Percentiles rank a stretch among this genome's conserved stretches.
These are phyloP conservation scores for Trametes meyenii DNA, from an alignment of 768 basidiomycete species.

Conservation along the genomic window DNA sequence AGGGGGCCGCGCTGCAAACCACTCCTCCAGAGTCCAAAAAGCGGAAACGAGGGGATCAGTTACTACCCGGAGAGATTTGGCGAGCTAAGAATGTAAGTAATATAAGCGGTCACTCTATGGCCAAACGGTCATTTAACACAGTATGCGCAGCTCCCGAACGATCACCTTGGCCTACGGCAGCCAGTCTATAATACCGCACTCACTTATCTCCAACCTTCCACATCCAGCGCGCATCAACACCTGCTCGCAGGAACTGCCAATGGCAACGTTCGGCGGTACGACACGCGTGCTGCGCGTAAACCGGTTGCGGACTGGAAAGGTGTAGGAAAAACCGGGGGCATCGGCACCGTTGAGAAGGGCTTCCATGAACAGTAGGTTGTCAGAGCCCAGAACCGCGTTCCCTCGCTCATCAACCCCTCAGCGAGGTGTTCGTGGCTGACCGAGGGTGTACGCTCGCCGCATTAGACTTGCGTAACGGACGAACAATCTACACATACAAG, in stretches of 20 bases:
- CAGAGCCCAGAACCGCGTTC: neutral
- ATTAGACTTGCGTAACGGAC: slow-evolving; percentile 70
- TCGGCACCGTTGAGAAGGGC: slow-evolving; percentile 62
- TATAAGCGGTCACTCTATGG: neutral
- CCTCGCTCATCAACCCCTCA: slow-evolving; percentile 31
- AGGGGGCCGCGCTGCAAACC: slow-evolving; percentile 22
- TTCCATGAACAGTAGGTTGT: slow-evolving; percentile 61
- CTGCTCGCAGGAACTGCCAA: slow-evolving; percentile 73
- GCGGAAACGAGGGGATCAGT: slow-evolving; percentile 55
- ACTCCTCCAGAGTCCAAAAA: slow-evolving; percentile 45
- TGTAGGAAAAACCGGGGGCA: slow-evolving; percentile 61
- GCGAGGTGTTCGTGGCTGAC: slow-evolving; percentile 74
- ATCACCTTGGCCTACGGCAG: slow-evolving; percentile 72
- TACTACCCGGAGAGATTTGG: slow-evolving; percentile 81
- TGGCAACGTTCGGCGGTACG: slow-evolving; percentile 78
- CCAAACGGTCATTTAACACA: neutral
- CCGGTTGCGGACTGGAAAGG: slow-evolving; percentile 71
- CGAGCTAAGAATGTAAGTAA: slow-evolving; percentile 74
- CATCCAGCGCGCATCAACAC: slow-evolving; percentile 43
- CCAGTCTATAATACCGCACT: slow-evolving; percentile 77
- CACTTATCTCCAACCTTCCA: slow-evolving; percentile 52
- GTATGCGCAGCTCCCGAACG: slow-evolving; percentile 62
- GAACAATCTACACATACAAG: slow-evolving; percentile 66
- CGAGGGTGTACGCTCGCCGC: slow-evolving; percentile 63
- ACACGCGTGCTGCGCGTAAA: slow-evolving; percentile 66